Base-by-base conservation (phyloP, 768 basidiomycete genomes). In the Boletus speciosus region DNA sequence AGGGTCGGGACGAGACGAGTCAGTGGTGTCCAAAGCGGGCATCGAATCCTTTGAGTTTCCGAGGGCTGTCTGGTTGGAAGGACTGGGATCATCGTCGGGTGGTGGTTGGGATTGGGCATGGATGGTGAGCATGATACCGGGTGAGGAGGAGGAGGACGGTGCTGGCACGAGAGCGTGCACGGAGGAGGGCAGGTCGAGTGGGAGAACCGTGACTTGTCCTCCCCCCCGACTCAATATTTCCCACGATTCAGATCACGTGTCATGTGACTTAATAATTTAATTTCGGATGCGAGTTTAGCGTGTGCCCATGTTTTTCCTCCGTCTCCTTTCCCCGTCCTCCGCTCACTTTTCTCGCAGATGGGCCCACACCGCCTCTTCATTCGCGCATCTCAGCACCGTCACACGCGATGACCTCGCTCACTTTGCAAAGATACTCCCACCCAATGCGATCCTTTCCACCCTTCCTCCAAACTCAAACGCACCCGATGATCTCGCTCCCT, bases 401-500 rank as follows among this genome's bases (percentile, higher is more conserved):
- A 77, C 78, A 1, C 68, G 75, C 34, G 68, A 80, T 6, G 89
- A 92, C 65, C 63, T 90, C 47, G 78, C 77, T 7, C 81, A 89
- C 65, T 88, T 92, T 67, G 64, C 82, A n/a, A 74, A 75, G 49
- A 75, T 91, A 49, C 80, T 92, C 7, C 76, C 86, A 0, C 71
- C 78, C 1, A 74, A 80, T 5, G 79, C 86, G 32, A 81, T 92
- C 50, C 73, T 92, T 15, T 85, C 90, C 19, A 86, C 87, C 8
- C 76, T 89, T 2, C 64, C 81, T 25, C 79, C 87, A 14, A 58
- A 58, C 41, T 69, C 78, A 8, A 61, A 72, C 16, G 54, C 81
- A n/a, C 37, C 75, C 8, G 76, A 83, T 11, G 95, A 97, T 58
- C 81, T 98, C 29, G 77, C 78, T 4, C 77, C 74, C 2, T 96